Evolutionary conservation across 805 yeast species (phyloP).

Genomic region (Nakazawaea siamensis): DNA sequence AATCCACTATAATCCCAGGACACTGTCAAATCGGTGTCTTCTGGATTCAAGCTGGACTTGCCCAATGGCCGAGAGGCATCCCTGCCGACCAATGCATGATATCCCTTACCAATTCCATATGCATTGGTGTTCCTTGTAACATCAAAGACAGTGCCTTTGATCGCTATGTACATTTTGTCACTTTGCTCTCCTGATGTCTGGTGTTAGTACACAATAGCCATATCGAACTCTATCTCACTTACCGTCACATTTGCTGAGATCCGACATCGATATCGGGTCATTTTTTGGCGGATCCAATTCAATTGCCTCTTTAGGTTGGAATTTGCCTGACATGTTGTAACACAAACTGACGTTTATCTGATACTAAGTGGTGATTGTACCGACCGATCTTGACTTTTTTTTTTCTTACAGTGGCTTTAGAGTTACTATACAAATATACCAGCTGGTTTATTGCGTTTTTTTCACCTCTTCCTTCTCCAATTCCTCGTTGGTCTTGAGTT

Average conservation of each 20-base stretch:
- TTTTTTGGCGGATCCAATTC: constrained; percentile 42
- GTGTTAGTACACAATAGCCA: neutral
- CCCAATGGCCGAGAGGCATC: constrained; percentile 77
- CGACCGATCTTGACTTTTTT: too few species aligned
- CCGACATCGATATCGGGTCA: constrained; percentile 30
- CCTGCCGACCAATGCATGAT: constrained; percentile 64
- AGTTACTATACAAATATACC: neutral
- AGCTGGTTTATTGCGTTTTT: neutral
- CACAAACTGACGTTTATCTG: too few species aligned
- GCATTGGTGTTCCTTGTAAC: constrained; percentile 58
- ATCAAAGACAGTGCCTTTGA: constrained; percentile 73
- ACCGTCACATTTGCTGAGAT: constrained; percentile 40
- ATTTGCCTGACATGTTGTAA: constrained; percentile 19
- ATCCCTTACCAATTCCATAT: constrained; percentile 73
- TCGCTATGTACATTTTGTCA: constrained; percentile 57
- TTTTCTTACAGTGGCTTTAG: neutral
- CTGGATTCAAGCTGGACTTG: constrained; percentile 49
- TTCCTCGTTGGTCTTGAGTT: constrained; percentile 36
- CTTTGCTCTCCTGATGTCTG: constrained; percentile 25
- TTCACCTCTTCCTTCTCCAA: constrained; percentile 16
- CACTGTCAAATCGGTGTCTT: constrained; percentile 32
- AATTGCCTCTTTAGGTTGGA: constrained; percentile 49
- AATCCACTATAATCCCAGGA: constrained; percentile 46
- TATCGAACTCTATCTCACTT: constrained; percentile 12
- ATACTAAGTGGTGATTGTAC: too few species aligned